These are phyloP conservation scores for Fusarium tupiense DNA, from an alignment of 2,329 filamentous ascomycete species.

Conservation along the genomic window DNA sequence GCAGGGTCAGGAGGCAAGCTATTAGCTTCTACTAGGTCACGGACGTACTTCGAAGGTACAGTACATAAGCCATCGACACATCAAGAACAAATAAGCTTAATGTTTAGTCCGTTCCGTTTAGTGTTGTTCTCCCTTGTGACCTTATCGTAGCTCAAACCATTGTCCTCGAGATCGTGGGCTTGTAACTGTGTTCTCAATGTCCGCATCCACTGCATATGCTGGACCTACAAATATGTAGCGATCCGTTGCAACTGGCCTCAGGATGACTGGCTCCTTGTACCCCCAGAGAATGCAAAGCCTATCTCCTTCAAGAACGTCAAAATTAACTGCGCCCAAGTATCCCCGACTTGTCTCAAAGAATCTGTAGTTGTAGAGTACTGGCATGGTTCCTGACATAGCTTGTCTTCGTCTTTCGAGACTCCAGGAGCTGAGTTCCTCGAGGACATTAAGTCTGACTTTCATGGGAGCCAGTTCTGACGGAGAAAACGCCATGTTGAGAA, in stretches of 20 bases:
- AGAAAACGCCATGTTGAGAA: constrained; percentile 1
- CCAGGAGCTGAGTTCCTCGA: constrained; percentile 1
- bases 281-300: neutral
- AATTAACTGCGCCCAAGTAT: neutral
- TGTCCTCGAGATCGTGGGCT: neutral
- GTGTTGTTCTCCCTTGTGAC: neutral
- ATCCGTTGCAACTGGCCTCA: neutral
- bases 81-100: neutral
- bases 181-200: neutral
- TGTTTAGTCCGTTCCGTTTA: neutral
- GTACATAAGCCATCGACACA: neutral
- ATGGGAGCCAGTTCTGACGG: neutral
- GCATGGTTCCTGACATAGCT: neutral
- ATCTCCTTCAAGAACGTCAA: neutral
- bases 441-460: neutral
- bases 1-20: neutral
- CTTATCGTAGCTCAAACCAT: constrained; percentile 2
- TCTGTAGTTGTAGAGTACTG: neutral
- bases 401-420: neutral
- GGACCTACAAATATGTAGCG: neutral
- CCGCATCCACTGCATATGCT: neutral
- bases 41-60: neutral
- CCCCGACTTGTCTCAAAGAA: constrained; percentile 1
- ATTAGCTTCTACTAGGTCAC: neutral
- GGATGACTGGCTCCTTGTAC: neutral